Evolutionary conservation across 371 early-diverging fungal species (phyloP).

Genomic region (Zychaea mexicana): DNA sequence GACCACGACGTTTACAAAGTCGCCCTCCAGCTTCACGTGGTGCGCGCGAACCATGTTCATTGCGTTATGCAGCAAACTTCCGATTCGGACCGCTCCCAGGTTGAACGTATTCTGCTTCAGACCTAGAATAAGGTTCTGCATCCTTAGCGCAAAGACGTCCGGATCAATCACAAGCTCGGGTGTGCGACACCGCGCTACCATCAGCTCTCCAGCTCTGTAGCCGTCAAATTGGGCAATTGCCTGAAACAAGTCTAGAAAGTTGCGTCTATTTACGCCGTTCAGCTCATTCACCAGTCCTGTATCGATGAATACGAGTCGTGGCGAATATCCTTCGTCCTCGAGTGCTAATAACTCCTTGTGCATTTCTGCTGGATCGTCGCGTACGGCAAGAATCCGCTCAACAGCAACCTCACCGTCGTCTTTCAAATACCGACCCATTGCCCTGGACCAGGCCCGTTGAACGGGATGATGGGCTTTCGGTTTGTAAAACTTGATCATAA

Average conservation of each 20-base stretch:
- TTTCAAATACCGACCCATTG: conserved; percentile 30
- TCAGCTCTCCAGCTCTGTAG: conserved; percentile 75
- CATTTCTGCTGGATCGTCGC: conserved; percentile 45
- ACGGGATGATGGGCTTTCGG: conserved; percentile 64
- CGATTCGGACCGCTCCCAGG: conserved; percentile 77
- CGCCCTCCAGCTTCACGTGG: conserved; percentile 91
- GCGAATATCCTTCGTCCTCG: conserved; percentile 69
- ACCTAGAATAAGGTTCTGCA: conserved; percentile 73
- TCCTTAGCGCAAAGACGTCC: conserved; percentile 77
- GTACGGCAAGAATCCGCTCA: conserved; percentile 28
- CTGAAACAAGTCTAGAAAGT: conserved; percentile 90
- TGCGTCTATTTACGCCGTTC: conserved; percentile 69
- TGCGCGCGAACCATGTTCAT: conserved; percentile 87
- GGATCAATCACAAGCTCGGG: conserved; percentile 75
- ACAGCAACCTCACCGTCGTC: conserved; percentile 48
- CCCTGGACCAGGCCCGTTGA: conserved; percentile 49
- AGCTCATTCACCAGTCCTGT: conserved; percentile 87
- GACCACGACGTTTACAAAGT: conserved; percentile 91
- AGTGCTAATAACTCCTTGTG: conserved; percentile 54
- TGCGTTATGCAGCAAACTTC: conserved; percentile 75
- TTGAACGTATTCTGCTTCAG: conserved; percentile 76
- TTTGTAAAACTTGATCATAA: conserved; percentile 83
- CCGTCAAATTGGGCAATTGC: conserved; percentile 90
- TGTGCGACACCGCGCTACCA: conserved; percentile 85
- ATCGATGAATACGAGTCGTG: conserved; percentile 87